Evolutionary conservation across 1,284 basidiomycete genomes (phyloP).

Genomic region (Malassezia sp.): DNA sequence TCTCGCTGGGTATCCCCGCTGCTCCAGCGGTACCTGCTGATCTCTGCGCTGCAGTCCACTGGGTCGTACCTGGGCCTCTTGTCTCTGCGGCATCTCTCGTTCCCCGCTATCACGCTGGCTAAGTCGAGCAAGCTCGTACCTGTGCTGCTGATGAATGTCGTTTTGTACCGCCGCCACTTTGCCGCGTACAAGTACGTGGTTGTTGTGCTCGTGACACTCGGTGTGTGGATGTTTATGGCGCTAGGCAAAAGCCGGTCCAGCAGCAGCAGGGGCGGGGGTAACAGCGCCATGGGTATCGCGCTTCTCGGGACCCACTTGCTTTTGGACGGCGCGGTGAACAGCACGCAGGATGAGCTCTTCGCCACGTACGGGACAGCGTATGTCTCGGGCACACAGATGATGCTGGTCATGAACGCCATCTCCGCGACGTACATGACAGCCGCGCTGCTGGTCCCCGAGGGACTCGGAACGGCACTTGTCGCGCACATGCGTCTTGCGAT

Average conservation of each 20-base stretch:
- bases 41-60: slow-evolving; percentile 68
- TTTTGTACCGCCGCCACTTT: slow-evolving; percentile 47
- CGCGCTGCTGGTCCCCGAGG: slow-evolving; percentile 55
- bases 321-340: slow-evolving; percentile 86
- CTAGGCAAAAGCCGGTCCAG: slow-evolving; percentile 48
- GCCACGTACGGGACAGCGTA: slow-evolving; percentile 51
- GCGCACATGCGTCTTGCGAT: slow-evolving; percentile 1
- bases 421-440: slow-evolving; percentile 27
- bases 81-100: slow-evolving; percentile 85
- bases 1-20: slow-evolving; percentile 53
- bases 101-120: slow-evolving; percentile 94
- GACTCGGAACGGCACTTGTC: slow-evolving; percentile 17
- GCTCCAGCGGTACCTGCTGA: slow-evolving; percentile 34
- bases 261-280: slow-evolving; percentile 34
- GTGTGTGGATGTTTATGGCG: slow-evolving; percentile 92
- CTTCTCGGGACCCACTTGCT: slow-evolving; percentile 75
- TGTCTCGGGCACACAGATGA: slow-evolving; percentile 92
- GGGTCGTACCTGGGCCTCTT: slow-evolving; percentile 92
- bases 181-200: slow-evolving; percentile 46
- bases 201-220: slow-evolving; percentile 60
- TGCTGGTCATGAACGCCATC: slow-evolving; percentile 91
- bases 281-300: slow-evolving; percentile 48
- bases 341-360: slow-evolving; percentile 98
- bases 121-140: slow-evolving; percentile 98
- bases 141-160: slow-evolving; percentile 85